Conservation (phyloP, 192 early-diverging fungal species). For the Coemansia asiatica region DNA sequence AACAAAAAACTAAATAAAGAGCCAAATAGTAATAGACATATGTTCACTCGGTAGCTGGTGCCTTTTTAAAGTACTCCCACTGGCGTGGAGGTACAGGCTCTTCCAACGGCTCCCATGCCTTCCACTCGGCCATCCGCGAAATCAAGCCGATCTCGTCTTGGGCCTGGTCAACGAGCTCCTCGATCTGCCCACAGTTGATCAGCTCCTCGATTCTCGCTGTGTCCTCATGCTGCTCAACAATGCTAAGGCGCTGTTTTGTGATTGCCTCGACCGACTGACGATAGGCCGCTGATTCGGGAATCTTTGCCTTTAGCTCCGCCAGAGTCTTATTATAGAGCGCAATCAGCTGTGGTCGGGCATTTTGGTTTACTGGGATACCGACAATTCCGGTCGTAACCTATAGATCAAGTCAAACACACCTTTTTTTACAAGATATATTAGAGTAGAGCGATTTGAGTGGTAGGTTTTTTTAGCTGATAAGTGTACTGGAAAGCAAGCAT, state of each 20-base stretch:
- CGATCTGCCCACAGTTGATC: conserved; percentile 81
- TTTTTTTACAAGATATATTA: neutral
- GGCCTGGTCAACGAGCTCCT: conserved; percentile 87
- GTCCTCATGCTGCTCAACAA: conserved; percentile 76
- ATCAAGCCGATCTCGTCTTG: conserved; percentile 85
- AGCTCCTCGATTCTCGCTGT: conserved; percentile 74
- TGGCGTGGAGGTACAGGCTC: conserved; percentile 75
- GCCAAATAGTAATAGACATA: neutral
- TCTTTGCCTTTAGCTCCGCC: conserved; percentile 62
- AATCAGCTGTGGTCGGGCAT: conserved; percentile 84
- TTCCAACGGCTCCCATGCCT: conserved; percentile 86
- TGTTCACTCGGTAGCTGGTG: conserved; percentile 29
- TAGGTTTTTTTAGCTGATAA: neutral
- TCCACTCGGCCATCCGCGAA: conserved; percentile 83
- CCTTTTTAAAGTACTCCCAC: conserved; percentile 69
- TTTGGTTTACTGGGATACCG: conserved; percentile 83
- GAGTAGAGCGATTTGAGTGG: neutral
- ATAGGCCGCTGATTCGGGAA: conserved; percentile 77
- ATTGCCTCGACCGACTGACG: conserved; percentile 80
- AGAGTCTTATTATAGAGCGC: conserved; percentile 79
- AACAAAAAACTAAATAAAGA: neutral
- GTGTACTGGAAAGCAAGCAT: neutral
- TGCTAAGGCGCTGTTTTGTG: conserved; percentile 70
- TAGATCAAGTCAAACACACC: neutral
- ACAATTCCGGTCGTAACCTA: conserved; percentile 77